Evolutionary conservation across 257 asterid genomes (phyloP), one percentile per base, ranked within the genome.

Genomic region (Capsicum baccatum): DNA sequence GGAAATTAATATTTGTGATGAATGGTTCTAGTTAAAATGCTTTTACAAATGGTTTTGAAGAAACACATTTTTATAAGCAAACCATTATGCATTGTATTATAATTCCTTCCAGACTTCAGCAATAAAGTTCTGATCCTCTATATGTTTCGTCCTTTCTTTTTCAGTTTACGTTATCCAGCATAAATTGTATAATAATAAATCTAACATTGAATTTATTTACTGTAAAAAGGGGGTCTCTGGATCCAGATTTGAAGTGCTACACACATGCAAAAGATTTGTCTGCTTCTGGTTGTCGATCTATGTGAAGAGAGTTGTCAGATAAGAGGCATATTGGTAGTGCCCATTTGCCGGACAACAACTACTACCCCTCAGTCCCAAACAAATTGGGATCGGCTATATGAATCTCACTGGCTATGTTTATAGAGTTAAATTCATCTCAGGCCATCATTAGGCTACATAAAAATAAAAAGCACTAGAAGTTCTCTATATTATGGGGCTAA

Each of bases 91-190:
- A 76, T 33, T 21, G 48, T 76, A 76, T 54, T 76, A 56, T 54
- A 76, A 52, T 76, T 52, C 63, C 64, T 26, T 14, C 48, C 59
- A 54, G 16, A 48, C 60, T 48, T 50, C 33, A 74, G 44, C 80
- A 74, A 48, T 52, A 52, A 76, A 21, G 81, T 76, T 52, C 48
- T 8, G 50, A 76, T 76, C 63, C 44, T 76, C 81, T 14, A 76
- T 21, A 13, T 76, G 26, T 76, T 76, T 54, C 81, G 21, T 76
- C 15, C 47, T 76, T 76, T 15, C 12, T 14, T 21, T 21, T 76
- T 52, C 60, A 76, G 54, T 35, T 52, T 76, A 52, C 48, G 21
- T 47, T 26, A 54, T 74, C 17, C 62, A 26, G 19, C 13, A 21
- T 54, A 50, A 48, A 48, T 19, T 73, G 19, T 48, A 12, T 74